These are phyloP conservation scores for Penicillium sclerotigenum DNA, from an alignment of 2,329 filamentous ascomycete species.

Conservation along the genomic window DNA sequence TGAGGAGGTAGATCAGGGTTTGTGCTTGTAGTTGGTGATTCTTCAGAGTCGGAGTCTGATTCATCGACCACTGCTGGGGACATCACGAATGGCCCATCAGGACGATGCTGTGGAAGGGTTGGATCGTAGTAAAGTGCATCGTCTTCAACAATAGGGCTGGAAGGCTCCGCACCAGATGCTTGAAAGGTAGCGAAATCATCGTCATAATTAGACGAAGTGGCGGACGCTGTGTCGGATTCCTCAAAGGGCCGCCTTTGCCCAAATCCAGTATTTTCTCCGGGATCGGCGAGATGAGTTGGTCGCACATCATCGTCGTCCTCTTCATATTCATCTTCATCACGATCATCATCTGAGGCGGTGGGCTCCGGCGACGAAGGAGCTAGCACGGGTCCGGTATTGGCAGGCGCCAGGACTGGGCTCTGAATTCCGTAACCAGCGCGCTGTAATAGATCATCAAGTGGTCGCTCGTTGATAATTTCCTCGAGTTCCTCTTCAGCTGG, in stretches of 20 bases:
- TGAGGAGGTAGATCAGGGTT: conserved; percentile 28
- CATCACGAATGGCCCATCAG: conserved; percentile 26
- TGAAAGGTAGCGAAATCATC: conserved; percentile 3
- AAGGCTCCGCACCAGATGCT: neutral
- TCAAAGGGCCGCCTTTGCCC: conserved; percentile 14
- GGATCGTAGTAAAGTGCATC: conserved; percentile 34
- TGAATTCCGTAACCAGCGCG: conserved; percentile 41
- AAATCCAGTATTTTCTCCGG: conserved; percentile 14
- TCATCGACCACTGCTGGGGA: neutral
- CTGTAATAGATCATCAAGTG: conserved; percentile 45
- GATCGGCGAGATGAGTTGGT: conserved; percentile 25
- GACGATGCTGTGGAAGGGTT: conserved; percentile 48
- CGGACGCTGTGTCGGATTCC: conserved; percentile 16
- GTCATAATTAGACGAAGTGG: conserved; percentile 18
- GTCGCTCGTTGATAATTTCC: conserved; percentile 25
- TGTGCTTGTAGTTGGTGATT: conserved; percentile 16
- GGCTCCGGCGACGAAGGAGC: conserved; percentile 24
- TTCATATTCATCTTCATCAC: conserved; percentile 19
- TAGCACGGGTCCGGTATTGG: conserved; percentile 21
- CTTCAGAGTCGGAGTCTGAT: conserved; percentile 1
- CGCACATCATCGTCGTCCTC: conserved; percentile 17
- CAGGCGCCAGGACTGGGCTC: conserved; percentile 23
- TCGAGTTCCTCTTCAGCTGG: conserved; percentile 24
- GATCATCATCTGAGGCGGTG: conserved; percentile 22
- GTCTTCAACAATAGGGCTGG: neutral